phyloP scores from a whole-genome alignment of 106 monocot species.

The Phalaenopsis aphrodite region DNA sequence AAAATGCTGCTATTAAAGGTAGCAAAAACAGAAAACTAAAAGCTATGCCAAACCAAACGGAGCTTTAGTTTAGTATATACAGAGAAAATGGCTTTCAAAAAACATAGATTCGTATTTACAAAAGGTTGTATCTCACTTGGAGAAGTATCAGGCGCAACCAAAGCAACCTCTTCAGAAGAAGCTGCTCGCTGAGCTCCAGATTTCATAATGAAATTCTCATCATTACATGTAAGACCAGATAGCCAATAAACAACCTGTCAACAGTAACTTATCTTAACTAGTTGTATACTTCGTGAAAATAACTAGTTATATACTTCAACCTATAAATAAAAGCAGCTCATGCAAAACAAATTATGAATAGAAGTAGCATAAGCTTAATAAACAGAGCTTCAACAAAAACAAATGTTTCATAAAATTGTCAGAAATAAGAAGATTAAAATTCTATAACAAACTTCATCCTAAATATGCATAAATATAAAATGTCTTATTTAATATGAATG shows the following conservation, averaged over 20 bases:
- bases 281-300: not conserved
- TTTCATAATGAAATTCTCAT: conserved; percentile 88
- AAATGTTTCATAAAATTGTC: not conserved
- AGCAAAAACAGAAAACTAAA: not conserved
- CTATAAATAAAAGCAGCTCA: not conserved
- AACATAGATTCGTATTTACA: not conserved
- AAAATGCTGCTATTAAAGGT: not conserved
- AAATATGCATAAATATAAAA: not conserved
- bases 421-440: not conserved
- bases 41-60: not conserved
- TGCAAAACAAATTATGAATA: not conserved
- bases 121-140: conserved; percentile 43
- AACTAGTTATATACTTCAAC: not conserved
- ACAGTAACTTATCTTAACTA: not conserved
- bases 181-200: conserved; percentile 87
- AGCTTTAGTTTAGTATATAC: not conserved
- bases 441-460: not conserved
- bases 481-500: not conserved
- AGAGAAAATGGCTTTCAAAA: not conserved
- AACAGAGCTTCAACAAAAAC: not conserved
- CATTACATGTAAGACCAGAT: conserved; percentile 86
- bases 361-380: not conserved
- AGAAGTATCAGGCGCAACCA: conserved; percentile 92
- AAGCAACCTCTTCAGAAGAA: conserved; percentile 51
- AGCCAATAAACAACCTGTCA: conserved; percentile 87